A percentile compares a stretch with the other conserved stretches of the same genome.
Conservation (phyloP, 148 eudicot species). For the Simmondsia chinensis region DNA sequence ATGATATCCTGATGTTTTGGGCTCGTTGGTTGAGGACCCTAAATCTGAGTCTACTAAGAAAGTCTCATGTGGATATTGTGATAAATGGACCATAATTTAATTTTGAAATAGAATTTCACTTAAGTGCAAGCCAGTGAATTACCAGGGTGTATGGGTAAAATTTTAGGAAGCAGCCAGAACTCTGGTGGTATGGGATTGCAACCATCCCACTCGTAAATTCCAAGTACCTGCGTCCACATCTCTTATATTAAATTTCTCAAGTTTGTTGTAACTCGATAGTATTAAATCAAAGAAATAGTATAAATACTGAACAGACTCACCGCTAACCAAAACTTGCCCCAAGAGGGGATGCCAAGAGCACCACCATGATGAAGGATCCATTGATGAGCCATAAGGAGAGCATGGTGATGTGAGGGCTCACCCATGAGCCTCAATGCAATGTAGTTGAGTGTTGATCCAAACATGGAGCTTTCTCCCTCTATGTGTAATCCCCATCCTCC, state of each 20-base stretch:
- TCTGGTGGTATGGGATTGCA: constrained; percentile 69
- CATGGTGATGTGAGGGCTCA: constrained; percentile 26
- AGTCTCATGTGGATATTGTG: background rate
- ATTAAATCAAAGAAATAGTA: background rate
- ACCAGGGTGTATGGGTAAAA: constrained; percentile 61
- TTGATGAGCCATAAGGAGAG: constrained; percentile 17
- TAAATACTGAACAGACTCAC: constrained; percentile 8
- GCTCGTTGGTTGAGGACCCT: too few relatives aligned
- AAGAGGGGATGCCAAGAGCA: constrained; percentile 34
- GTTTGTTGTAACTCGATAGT: background rate
- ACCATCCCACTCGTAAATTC: constrained; percentile 63
- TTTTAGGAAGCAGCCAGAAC: constrained; percentile 51
- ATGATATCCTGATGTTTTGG: too few relatives aligned
- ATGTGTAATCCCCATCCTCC: constrained; percentile 75
- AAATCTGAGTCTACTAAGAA: background rate
- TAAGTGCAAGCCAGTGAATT: background rate
- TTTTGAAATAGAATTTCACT: too few relatives aligned
- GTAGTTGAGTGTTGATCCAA: constrained; percentile 42
- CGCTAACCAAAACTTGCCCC: constrained; percentile 69
- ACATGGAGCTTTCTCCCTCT: constrained; percentile 48
- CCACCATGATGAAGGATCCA: constrained; percentile 65
- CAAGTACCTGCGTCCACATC: constrained; percentile 29
- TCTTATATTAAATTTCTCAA: too few relatives aligned
- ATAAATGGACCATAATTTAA: background rate
- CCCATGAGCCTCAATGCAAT: constrained; percentile 44